These are phyloP conservation scores for Xylariaceae sp. DNA, from an alignment of 2,329 filamentous ascomycete genomes.

Conservation along the genomic window DNA sequence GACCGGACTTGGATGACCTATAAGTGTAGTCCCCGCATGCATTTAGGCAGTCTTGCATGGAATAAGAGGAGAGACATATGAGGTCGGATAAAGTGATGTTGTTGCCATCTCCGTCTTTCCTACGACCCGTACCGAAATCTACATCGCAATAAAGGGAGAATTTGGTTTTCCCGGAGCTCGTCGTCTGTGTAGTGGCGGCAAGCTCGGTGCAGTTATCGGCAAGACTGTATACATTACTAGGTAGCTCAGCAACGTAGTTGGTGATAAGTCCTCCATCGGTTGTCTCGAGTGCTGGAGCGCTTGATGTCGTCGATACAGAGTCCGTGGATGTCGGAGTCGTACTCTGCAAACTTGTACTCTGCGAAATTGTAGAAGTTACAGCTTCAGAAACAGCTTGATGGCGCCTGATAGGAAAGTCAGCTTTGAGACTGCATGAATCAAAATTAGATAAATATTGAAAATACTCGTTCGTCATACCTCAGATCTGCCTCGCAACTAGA, in stretches of 20 bases:
- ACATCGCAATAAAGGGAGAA: background rate
- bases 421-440: background rate
- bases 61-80: background rate
- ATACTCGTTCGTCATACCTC: background rate
- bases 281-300: background rate
- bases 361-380: background rate
- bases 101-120: background rate
- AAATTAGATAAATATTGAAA: background rate
- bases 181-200: background rate
- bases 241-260: background rate
- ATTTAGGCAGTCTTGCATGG: constrained; percentile 1
- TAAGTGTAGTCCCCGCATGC: constrained; percentile 1
- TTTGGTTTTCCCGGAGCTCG: background rate
- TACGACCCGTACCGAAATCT: constrained; percentile 1
- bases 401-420: no score
- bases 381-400: no score
- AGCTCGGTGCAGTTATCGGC: background rate
- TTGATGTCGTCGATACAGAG: background rate
- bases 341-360: background rate
- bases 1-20: background rate
- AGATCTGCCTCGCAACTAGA: background rate
- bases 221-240: background rate
- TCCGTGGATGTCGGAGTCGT: background rate
- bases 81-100: background rate
- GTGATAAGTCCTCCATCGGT: background rate